Base-by-base conservation (phyloP, 257 asterid species). In the Solanum habrochaites region DNA sequence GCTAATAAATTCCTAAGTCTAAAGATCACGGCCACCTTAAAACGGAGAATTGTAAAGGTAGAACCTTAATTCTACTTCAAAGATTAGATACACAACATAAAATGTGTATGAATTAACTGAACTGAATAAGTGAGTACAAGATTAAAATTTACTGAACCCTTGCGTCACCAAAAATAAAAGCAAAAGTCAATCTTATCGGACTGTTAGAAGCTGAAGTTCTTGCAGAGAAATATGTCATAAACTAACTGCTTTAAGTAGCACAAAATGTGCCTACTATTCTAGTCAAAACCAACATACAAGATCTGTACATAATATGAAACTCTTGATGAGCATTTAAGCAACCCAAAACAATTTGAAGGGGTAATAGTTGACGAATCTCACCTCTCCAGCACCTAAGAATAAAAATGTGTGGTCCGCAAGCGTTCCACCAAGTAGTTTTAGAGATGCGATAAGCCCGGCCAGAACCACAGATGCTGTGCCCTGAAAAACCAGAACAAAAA, bases 381-480 rank as follows among this genome's bases (percentile, higher is more conserved):
- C 99, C 99, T 95, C 99, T 89, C 99, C 99, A 47, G 99, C 99
- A n/a, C 99, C 99, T 86, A 95, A 90, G 93, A 96, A 96, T 87
- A 96, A 92, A 98, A 95, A 96, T 67, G 94, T 96, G 29, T 96
- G 98, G 89, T 96, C 99, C 11, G 93, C 90, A 89, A 96, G 91
- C 49, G 93, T 90, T 86, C 98, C 97, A 49, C 98, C 96, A 9
- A 95, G 60, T 88, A 93, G 29, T 89, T 89, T 94, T 86, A 94
- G 92, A 86, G 98, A 91, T 16, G 99, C 90, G 64, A 96, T 89
- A 62, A 96, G 93, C 86, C 98, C 98, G 43, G 98, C 93, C 80
- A 96, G 93, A 87, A 96, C 99, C 82, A 95, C 98, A 29, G 99
- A 91, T 83, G 99, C 99, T 15, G 98, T 96, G 32, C 99, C 99